phyloP scores from a whole-genome alignment of 2,329 filamentous ascomycete species.

The Ophiosphaerella korrae region DNA sequence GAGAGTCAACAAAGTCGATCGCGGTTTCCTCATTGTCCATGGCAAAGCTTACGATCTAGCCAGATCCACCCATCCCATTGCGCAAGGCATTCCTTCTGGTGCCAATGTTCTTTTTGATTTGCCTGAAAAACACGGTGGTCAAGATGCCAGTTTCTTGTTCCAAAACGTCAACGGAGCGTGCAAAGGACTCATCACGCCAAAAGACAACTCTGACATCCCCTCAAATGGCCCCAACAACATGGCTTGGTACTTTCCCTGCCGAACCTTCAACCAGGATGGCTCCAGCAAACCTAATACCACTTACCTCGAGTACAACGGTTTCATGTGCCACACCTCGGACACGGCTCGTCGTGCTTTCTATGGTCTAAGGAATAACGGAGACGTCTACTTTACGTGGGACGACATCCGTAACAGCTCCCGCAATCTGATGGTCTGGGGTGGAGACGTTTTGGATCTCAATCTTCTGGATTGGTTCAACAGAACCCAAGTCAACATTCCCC shows the following conservation, averaged over 20 bases:
- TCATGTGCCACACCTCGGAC: conserved; percentile 82
- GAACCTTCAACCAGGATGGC: conserved; percentile 89
- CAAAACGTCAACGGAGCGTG: conserved; percentile 98
- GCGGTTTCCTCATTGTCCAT: conserved; percentile 94
- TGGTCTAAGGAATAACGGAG: conserved; percentile 69
- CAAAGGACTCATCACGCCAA: conserved; percentile 82
- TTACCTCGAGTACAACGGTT: conserved; percentile 77
- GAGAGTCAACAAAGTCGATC: conserved; percentile 78
- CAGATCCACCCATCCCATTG: conserved; percentile 76
- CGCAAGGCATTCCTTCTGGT: conserved; percentile 73
- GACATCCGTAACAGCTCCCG: conserved; percentile 87
- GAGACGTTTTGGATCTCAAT: conserved; percentile 87
- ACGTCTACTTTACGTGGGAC: conserved; percentile 96
- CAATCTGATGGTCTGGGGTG: conserved; percentile 93
- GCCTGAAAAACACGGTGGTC: conserved; percentile 79
- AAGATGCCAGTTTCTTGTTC: conserved; percentile 95
- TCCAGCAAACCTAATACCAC: conserved; percentile 78
- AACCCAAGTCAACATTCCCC: conserved; percentile 75
- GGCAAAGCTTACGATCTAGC: conserved; percentile 86
- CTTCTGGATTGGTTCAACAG: conserved; percentile 89
- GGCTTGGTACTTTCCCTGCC: conserved; percentile 97
- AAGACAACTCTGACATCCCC: conserved; percentile 75
- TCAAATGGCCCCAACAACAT: conserved; percentile 72
- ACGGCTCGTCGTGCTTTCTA: conserved; percentile 77
- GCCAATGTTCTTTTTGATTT: conserved; percentile 88